Base-by-base conservation (phyloP, 768 basidiomycete genomes). In the Lactifluus echinatus region DNA sequence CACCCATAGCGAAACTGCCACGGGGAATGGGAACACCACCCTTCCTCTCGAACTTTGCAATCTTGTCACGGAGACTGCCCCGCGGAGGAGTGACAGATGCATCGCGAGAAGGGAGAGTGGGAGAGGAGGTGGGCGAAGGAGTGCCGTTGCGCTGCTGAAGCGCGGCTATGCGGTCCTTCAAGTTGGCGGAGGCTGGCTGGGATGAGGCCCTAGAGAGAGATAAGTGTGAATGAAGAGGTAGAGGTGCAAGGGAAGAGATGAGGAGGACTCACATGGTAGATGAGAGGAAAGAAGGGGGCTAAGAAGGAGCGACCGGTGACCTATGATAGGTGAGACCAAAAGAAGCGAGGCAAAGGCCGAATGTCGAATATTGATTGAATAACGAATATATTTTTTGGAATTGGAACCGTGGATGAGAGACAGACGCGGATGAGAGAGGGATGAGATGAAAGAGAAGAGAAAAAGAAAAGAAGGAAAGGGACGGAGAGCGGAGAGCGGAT, bases 81-180 rank as follows among this genome's bases (percentile, higher is more conserved):
- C 62, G 50, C 8, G 60, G 49, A 50, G 56, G 44, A 19, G 54
- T 59, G 59, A 56, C 40, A 34, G 58, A 66, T 4, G 67, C 59
- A 26, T 67, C 66, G 2, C 66, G 51, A 40, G 52, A 66, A 46
- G 67, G 69, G 23, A 64, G 57, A n/a, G 69, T 60, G 14, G 68
- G 63, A 24, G 71, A 65, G 11, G 72, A 67, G 21, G 72, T 61
- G 53, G 76, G 63, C 42, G 71, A 33, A 59, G 54, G 68, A 51
- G 53, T 63, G 59, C 39, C 59, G 66, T 63, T 67, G 56, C 79
- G 77, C 63, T 87, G 87, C 67, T 91, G 82, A 48, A 91, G 74
- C 26, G 87, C 87, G 17, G 89, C 89, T 61, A 91, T 90, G 53
- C 89, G 84, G 64, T 90, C 88, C 71, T 84, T 89, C 66, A 90